Evolutionary conservation across 163 green algal genomes (phyloP), one percentile per base, ranked within the genome.

Genomic region (Coccomyxa subellipsoidea): DNA sequence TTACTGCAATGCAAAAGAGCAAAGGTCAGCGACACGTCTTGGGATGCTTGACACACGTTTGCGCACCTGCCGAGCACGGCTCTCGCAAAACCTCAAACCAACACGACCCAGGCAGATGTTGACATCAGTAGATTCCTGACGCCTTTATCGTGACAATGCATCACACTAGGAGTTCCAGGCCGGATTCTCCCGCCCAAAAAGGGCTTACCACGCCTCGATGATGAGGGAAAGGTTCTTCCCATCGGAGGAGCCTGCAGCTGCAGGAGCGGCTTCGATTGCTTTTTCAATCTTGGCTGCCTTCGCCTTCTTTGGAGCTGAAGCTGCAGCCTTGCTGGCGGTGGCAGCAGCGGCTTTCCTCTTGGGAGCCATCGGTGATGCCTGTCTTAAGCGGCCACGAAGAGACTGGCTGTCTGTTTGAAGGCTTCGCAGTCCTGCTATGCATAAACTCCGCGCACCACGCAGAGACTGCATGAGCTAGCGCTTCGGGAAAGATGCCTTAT

Each of bases 1-100:
- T 89, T 89, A 70, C 66, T 73, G 66, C 66, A 73, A 32, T 35
- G 8, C 1, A 59, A 59, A 18, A 59, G 47, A 6, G n/a, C n/a
- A n/a, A n/a, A n/a, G n/a, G n/a, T n/a, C n/a, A n/a, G n/a, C n/a
- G n/a, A n/a, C n/a, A n/a, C n/a, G n/a, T n/a, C n/a, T n/a, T n/a
- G n/a, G n/a, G n/a, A n/a, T n/a, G n/a, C n/a, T n/a, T n/a, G n/a
- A n/a, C n/a, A n/a, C n/a, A n/a, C n/a, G n/a, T n/a, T n/a, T n/a
- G n/a, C n/a, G n/a, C n/a, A n/a, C n/a, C n/a, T n/a, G n/a, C n/a
- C n/a, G n/a, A n/a, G n/a, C n/a, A n/a, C n/a, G n/a, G n/a, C n/a
- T n/a, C n/a, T n/a, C n/a, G n/a, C n/a, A n/a, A n/a, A n/a, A n/a
- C n/a, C n/a, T n/a, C n/a, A n/a, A n/a, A n/a, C n/a, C n/a, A n/a